Conservation (phyloP, 768 basidiomycete genomes). For the Xerocomellus amylosporus region DNA sequence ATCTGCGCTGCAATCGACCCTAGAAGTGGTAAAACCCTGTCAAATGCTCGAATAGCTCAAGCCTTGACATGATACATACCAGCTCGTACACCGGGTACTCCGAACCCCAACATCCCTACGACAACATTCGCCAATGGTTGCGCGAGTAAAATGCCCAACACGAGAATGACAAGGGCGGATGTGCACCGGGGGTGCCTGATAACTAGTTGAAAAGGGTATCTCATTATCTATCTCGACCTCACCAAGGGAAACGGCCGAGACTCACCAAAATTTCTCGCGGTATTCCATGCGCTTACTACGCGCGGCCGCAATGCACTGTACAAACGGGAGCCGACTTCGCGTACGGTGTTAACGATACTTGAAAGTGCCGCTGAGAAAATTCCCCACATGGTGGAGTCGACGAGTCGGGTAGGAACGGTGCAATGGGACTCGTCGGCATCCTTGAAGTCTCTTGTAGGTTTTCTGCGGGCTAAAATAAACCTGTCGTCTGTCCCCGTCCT, state of each 20-base stretch:
- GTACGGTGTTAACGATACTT: rapidly evolving
- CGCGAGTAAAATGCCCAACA: neutral
- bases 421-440: neutral
- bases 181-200: neutral
- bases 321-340: neutral
- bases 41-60: neutral
- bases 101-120: neutral
- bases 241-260: neutral
- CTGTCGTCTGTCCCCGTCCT: neutral
- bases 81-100: rapidly evolving
- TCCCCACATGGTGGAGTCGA: neutral
- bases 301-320: neutral
- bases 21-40: neutral
- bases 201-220: neutral
- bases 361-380: no score
- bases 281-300: neutral
- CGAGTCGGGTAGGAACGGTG: neutral
- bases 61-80: slow-evolving; percentile 3
- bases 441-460: slow-evolving; percentile 1
- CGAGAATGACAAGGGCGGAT: neutral
- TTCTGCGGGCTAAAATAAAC: neutral
- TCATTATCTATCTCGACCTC: neutral
- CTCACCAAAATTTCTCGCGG: neutral
- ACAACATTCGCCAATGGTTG: neutral
- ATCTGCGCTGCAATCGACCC: slow-evolving; percentile 1